phyloP scores from a whole-genome alignment of 2,329 filamentous ascomycete genomes.

The Sphaceloma murrayae region DNA sequence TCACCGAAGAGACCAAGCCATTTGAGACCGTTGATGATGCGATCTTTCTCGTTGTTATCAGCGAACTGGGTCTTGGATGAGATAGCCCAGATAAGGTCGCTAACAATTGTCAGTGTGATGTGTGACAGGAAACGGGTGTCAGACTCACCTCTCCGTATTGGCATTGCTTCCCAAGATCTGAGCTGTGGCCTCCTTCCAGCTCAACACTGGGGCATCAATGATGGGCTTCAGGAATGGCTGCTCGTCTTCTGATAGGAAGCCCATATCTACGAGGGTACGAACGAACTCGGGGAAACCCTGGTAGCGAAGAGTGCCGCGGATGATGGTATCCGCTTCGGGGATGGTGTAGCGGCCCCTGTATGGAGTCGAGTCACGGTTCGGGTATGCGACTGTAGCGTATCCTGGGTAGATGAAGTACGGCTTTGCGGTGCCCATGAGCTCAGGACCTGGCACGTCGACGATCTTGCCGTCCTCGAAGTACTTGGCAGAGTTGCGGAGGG shows the following conservation, averaged over 20 bases:
- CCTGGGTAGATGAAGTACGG: conserved; percentile 85
- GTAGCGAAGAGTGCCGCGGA: conserved; percentile 79
- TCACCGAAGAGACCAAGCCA: conserved; percentile 64
- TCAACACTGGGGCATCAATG: conserved; percentile 30
- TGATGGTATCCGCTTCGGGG: conserved; percentile 78
- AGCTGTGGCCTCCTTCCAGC: conserved; percentile 80
- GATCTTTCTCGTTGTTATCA: conserved; percentile 56
- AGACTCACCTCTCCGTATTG: conserved; percentile 42
- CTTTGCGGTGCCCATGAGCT: conserved; percentile 74
- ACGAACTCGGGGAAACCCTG: conserved; percentile 86
- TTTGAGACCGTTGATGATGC: conserved; percentile 59
- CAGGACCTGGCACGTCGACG: conserved; percentile 37
- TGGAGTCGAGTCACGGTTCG: conserved; percentile 79
- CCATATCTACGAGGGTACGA: conserved; percentile 76
- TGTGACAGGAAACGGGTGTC: conserved; percentile 36
- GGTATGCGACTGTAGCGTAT: conserved; percentile 83
- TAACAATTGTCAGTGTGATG: background rate
- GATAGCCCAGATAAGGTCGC: conserved; percentile 58
- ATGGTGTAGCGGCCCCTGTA: conserved; percentile 88
- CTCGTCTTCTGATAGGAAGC: conserved; percentile 69
- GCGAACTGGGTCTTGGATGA: conserved; percentile 65
- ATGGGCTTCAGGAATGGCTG: conserved; percentile 56
- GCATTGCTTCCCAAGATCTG: conserved; percentile 63
- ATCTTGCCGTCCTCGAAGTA: conserved; percentile 73
- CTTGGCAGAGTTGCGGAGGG: conserved; percentile 74